Evolutionary conservation across 2,329 filamentous ascomycete genomes (phyloP), one percentile per base, ranked within the genome.

Genomic region (Calonectria multiphialidica): DNA sequence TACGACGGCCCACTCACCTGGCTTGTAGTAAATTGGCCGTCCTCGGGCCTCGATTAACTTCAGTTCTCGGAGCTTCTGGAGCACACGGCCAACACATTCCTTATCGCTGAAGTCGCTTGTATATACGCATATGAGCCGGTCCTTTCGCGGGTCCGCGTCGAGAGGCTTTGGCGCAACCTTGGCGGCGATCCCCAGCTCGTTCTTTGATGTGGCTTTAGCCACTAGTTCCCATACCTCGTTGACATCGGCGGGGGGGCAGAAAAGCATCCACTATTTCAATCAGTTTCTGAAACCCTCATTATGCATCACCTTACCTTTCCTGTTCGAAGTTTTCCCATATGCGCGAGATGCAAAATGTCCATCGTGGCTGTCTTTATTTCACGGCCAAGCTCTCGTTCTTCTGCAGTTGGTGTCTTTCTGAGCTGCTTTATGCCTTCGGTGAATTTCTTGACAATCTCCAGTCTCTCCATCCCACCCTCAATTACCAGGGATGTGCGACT

Each of bases 1-100:
- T 55, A 15, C 33, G 23, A 47, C 68, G 59, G 16, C 15, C 3
- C 8, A 90, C 82, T 86, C 81, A 88, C 93, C 92, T 77, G 89
- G 90, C 80, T 97, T 97, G 85, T 97, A 98, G 81, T 94, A 96
- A 62, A 97, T 91, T 1, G 87, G 84, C 55, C 84, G 85, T 5
- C 82, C 82, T 61, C 75, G 83, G 23, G 81, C 72, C 40, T 86
- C 85, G 63, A 93, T 86, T 44, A 97, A 83, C 9, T 88, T 91
- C 70, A 95, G 84, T 68, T 91, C 86, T 63, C 88, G 88, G 73
- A 97, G 82, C 75, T 86, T 88, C 70, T 86, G 80, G 45, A 96
- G 84, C 5, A 97, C 93, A 50, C 93, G 88, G 33, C 86, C 87
- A 7, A 97, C 89, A 80, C 97, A 94, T 5, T 87, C 84, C 64